phyloP scores from a whole-genome alignment of 345 rosid genomes.

The Physaria fendleri region DNA sequence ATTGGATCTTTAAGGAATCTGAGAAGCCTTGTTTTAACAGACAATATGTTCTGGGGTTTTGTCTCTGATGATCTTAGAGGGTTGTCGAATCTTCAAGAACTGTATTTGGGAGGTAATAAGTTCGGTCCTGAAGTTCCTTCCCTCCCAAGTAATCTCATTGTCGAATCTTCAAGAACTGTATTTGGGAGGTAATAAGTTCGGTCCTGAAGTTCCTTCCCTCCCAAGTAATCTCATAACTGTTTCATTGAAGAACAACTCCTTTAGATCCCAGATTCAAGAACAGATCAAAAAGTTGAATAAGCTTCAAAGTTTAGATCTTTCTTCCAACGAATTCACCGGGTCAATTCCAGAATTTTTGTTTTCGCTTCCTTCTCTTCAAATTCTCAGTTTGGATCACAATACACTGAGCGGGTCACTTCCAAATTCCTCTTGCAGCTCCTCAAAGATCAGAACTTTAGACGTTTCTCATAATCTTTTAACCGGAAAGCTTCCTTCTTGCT shows the following conservation, averaged over 20 bases:
- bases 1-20: slow-evolving; percentile 46
- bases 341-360: slow-evolving; percentile 54
- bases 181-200: slow-evolving; percentile 52
- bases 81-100: slow-evolving; percentile 40
- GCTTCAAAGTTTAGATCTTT: slow-evolving; percentile 57
- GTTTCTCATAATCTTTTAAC: slow-evolving; percentile 64
- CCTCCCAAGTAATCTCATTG: slow-evolving; percentile 41
- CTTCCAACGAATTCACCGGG: slow-evolving; percentile 50
- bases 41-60: slow-evolving; percentile 56
- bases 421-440: slow-evolving; percentile 39
- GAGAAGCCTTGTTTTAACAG: slow-evolving; percentile 48
- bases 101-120: slow-evolving; percentile 50
- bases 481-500: slow-evolving; percentile 62
- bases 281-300: slow-evolving; percentile 36
- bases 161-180: slow-evolving; percentile 44
- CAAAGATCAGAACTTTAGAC: slow-evolving; percentile 47
- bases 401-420: slow-evolving; percentile 53
- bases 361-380: slow-evolving; percentile 50
- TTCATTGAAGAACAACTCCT: slow-evolving; percentile 49
- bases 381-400: slow-evolving; percentile 48
- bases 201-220: slow-evolving; percentile 59
- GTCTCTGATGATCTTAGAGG: slow-evolving; percentile 60
- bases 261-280: slow-evolving; percentile 54
- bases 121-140: slow-evolving; percentile 67
- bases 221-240: slow-evolving; percentile 39